Percentiles rank a stretch among this genome's conserved stretches.
Conservation (phyloP, 129 eudicot species). For the Tagetes erecta region DNA sequence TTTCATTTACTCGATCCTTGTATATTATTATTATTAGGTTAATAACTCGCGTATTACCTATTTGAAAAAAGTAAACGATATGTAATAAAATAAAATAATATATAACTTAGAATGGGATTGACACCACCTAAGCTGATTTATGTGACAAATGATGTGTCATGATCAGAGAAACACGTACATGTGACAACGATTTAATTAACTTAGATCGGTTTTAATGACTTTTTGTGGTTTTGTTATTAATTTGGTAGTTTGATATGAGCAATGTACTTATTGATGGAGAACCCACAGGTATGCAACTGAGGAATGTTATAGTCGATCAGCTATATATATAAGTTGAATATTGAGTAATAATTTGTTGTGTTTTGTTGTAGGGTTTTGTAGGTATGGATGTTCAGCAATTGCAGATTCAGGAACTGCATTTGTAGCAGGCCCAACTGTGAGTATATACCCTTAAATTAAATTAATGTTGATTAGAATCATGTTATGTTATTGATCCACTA, state of each 20-base stretch:
- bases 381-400: constrained; percentile 67
- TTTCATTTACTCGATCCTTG: no score
- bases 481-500: not conserved
- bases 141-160: no score
- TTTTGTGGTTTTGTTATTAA: not conserved
- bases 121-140: no score
- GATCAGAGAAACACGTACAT: no score
- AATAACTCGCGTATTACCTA: no score
- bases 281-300: constrained; percentile 43
- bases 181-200: no score
- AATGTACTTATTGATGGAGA: constrained; percentile 61
- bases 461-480: not conserved
- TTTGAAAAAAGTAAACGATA: no score
- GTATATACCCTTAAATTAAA: constrained; percentile 1
- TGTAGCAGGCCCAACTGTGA: constrained; percentile 77
- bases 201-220: not conserved
- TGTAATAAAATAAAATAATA: no score
- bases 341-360: not conserved
- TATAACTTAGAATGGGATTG: no score
- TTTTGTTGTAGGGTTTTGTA: constrained; percentile 34
- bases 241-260: constrained; percentile 61
- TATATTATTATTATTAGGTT: no score
- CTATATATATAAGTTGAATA: not conserved
- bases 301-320: not conserved
- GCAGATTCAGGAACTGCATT: constrained; percentile 85